phyloP scores from a whole-genome alignment of 768 basidiomycete genomes.

The Kwoniella europaea region DNA sequence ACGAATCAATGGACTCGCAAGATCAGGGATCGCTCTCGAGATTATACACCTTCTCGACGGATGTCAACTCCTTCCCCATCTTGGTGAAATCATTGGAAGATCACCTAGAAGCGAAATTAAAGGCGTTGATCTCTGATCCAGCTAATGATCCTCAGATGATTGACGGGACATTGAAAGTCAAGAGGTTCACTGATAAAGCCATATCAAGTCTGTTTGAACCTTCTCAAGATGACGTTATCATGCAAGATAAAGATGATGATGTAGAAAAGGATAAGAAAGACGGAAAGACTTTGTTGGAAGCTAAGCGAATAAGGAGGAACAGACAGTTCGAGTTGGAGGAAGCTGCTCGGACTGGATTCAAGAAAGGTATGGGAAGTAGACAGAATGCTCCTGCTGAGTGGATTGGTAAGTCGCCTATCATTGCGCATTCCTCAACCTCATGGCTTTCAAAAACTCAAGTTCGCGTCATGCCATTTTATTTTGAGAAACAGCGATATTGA shows the following conservation, averaged over 20 bases:
- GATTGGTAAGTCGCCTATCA: slow-evolving; percentile 48
- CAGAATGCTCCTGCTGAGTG: slow-evolving; percentile 57
- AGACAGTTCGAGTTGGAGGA: slow-evolving; percentile 47
- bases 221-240: background rate
- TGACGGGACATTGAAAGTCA: slow-evolving; percentile 45
- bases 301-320: slow-evolving; percentile 14
- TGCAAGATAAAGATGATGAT: background rate
- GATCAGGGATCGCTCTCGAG: slow-evolving; percentile 34
- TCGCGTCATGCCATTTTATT: no score
- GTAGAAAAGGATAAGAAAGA: slow-evolving; percentile 22
- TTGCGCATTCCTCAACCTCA: background rate
- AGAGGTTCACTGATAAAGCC: slow-evolving; percentile 48
- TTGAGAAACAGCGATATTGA: background rate
- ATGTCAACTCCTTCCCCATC: slow-evolving; percentile 35
- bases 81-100: slow-evolving; percentile 40
- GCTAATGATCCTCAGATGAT: slow-evolving; percentile 56
- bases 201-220: slow-evolving; percentile 37
- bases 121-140: slow-evolving; percentile 52
- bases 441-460: background rate
- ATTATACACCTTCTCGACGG: slow-evolving; percentile 44
- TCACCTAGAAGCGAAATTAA: slow-evolving; percentile 48
- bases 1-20: slow-evolving; percentile 51
- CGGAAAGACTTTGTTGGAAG: background rate
- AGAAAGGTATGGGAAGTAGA: slow-evolving; percentile 52
- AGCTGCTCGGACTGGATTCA: slow-evolving; percentile 50